Percentiles rank a stretch among this genome's conserved stretches.
phyloP scores from a whole-genome alignment of 768 basidiomycete genomes.

The Serendipita sp. region DNA sequence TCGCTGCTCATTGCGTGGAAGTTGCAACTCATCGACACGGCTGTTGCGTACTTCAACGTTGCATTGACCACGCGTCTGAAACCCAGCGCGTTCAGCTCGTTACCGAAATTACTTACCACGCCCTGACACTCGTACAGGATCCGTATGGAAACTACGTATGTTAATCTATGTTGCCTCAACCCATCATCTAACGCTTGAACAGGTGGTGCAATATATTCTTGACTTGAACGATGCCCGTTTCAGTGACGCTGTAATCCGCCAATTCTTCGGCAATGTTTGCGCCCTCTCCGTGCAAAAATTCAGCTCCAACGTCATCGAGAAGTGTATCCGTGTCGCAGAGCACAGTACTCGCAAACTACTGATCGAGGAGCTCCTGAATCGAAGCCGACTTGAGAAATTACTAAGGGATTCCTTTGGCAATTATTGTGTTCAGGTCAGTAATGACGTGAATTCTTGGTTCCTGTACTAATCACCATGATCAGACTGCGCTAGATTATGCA shows the following conservation, averaged over 20 bases:
- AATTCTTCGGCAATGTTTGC: constrained; percentile 95
- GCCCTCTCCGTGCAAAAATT: constrained; percentile 98
- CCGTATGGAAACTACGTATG: constrained; percentile 71
- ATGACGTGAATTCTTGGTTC: constrained; percentile 9
- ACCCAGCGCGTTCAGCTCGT: constrained; percentile 90
- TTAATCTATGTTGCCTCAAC: background rate
- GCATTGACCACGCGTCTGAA: constrained; percentile 95
- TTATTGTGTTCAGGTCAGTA: constrained; percentile 71
- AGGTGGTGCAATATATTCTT: constrained; percentile 96
- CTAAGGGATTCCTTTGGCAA: constrained; percentile 93
- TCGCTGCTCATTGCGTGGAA: constrained; percentile 96
- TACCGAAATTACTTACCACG: constrained; percentile 97
- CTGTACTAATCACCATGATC: constrained; percentile 7
- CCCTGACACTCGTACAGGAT: constrained; percentile 92
- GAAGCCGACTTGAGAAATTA: constrained; percentile 86
- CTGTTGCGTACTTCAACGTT: constrained; percentile 94
- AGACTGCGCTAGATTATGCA: constrained; percentile 96
- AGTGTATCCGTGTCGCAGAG: constrained; percentile 90
- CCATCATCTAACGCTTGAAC: background rate
- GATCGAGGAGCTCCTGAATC: constrained; percentile 89
- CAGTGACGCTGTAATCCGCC: constrained; percentile 92
- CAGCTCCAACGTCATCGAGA: constrained; percentile 97
- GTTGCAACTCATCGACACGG: constrained; percentile 97
- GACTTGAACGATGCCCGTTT: constrained; percentile 97
- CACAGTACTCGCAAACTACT: constrained; percentile 85